Percentiles rank a stretch among this genome's conserved stretches.
These are phyloP conservation scores for Pyrenophora seminiperda DNA, from an alignment of 2,329 filamentous ascomycete species.

Conservation along the genomic window DNA sequence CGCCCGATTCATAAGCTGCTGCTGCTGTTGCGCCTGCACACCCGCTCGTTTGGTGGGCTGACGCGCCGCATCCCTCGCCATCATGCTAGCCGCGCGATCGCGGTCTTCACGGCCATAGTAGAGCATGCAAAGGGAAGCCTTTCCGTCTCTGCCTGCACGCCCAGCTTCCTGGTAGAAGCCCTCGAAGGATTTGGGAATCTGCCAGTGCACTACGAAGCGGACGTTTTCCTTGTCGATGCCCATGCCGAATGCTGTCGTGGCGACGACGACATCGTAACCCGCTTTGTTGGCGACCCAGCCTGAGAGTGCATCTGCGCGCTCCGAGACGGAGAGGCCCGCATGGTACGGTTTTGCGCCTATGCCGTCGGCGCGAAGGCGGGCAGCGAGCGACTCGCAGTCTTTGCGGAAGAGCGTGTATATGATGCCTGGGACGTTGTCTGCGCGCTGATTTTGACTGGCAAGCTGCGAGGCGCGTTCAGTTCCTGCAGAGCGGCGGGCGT, in stretches of 20 bases:
- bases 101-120: conserved; percentile 91
- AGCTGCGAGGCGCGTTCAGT: conserved; percentile 64
- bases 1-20: conserved; percentile 48
- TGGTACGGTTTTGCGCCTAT: conserved; percentile 77
- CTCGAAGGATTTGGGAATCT: conserved; percentile 90
- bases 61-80: conserved; percentile 55
- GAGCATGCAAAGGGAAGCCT: conserved; percentile 82
- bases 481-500: conserved; percentile 68
- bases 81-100: conserved; percentile 68
- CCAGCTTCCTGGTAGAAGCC: conserved; percentile 96
- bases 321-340: conserved; percentile 67
- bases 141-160: conserved; percentile 85
- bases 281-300: conserved; percentile 74
- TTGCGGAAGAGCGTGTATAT: conserved; percentile 78
- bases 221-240: conserved; percentile 96
- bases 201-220: conserved; percentile 94
- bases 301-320: conserved; percentile 72
- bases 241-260: conserved; percentile 97
- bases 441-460: conserved; percentile 54
- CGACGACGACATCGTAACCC: conserved; percentile 89
- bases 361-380: conserved; percentile 67
- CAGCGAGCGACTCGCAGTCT: conserved; percentile 74
- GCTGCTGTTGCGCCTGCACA: conserved; percentile 40
- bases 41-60: conserved; percentile 53
- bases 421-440: conserved; percentile 73